Evolutionary conservation across 1,284 basidiomycete species (phyloP).

Genomic region (Apiotrichum montevideense): DNA sequence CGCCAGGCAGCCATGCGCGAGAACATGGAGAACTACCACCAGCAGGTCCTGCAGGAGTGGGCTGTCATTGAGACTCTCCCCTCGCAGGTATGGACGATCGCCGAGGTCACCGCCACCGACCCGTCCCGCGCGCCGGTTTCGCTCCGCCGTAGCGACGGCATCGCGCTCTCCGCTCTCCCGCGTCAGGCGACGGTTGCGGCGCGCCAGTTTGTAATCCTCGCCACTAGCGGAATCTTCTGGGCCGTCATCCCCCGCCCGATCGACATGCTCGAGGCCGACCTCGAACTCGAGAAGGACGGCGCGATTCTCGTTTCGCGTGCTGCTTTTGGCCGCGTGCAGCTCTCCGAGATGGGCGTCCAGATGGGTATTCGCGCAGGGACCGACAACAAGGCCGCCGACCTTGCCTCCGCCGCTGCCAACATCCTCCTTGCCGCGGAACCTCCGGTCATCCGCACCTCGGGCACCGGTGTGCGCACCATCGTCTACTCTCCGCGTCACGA

Average conservation of each 20-base stretch:
- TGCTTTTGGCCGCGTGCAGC: constrained; percentile 35
- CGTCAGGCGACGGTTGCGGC: constrained; percentile 26
- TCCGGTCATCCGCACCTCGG: constrained; percentile 24
- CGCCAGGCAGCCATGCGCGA: constrained; percentile 34
- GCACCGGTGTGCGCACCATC: constrained; percentile 41
- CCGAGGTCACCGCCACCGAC: constrained; percentile 40
- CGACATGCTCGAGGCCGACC: constrained; percentile 34
- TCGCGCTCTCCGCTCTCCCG: constrained; percentile 29
- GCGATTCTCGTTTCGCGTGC: constrained; percentile 20
- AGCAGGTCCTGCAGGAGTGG: constrained; percentile 33
- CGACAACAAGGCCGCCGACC: constrained; percentile 22
- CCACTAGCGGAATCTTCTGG: constrained; percentile 35
- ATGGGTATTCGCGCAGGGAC: constrained; percentile 22
- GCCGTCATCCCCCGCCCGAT: constrained; percentile 32
- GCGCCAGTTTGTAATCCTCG: constrained; percentile 36
- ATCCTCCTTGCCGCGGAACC: constrained; percentile 30
- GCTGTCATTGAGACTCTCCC: constrained; percentile 54
- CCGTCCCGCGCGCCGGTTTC: constrained; percentile 19
- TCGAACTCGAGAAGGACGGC: constrained; percentile 35
- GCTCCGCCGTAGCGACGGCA: constrained; percentile 17
- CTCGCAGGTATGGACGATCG: constrained; percentile 77
- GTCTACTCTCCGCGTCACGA: constrained; percentile 83
- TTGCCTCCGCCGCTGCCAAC: constrained; percentile 23
- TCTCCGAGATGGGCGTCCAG: constrained; percentile 36
- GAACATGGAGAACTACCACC: constrained; percentile 28